Base-by-base conservation (phyloP, 108 stramenopile species). In the Cyclotella choctawhatcheeana region DNA sequence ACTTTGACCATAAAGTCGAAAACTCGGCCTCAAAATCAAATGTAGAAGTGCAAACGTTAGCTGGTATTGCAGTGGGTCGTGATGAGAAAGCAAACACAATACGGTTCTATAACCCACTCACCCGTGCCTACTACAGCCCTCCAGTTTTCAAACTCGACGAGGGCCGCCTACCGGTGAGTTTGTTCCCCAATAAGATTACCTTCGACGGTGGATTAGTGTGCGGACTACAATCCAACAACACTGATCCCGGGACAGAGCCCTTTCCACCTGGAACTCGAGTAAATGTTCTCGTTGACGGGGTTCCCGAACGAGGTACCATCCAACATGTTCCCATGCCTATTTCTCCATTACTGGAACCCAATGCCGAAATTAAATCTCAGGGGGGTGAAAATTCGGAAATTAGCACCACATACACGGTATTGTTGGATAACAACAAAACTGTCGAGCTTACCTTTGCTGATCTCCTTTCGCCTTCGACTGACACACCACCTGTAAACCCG, bases 61-160 rank as follows among this genome's bases (percentile, higher is more conserved):
- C 16, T 54, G 58, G 24, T 51, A 51, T 51, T 21, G 50, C 50
- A 7, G 17, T 51, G 17, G 50, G 50, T 5, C 52, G 69, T 10
- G 58, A 60, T 45, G 34, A 35, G 0, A 0, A 47, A 29, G 22
- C 58, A 3, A 59, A 59, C 37, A 60, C 58, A 0, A 59, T 70
- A 4, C 40, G 24, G 7, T 70, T 59, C 58, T 70, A 60, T 21
- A 59, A 48, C 56, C 69, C 69, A 8, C 8, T 59, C 4, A 45
- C 69, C 37, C 44, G 43, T 2, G 27, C 25, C 1, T 70, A 59
- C 44, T 70, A 48, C 58, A 35, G 58, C 2, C 58, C 69, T 10
- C 58, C 69, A 10, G 2, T 35, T 32, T 70, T 59, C 56, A 47
- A 45, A 27, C 26, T 70, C 1, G 69, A 70, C 47, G 69, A 70